Evolutionary conservation across 306 rosid species (phyloP).

Genomic region (Citrullus amarus): DNA sequence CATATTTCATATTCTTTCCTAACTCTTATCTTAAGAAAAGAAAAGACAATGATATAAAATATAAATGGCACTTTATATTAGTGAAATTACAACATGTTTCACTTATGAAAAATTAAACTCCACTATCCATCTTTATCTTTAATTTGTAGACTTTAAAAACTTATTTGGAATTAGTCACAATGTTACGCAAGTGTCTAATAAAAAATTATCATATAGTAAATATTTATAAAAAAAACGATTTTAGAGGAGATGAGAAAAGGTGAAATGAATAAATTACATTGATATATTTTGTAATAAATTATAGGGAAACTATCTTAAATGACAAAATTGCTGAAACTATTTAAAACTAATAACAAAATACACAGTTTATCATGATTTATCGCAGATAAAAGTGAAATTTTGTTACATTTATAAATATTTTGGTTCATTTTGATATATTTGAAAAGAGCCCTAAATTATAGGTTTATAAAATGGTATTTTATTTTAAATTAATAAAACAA

Average conservation of each 20-base stretch:
- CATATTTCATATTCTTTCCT: not conserved
- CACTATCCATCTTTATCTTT: not conserved
- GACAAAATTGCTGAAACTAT: no score
- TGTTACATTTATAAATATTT: no score
- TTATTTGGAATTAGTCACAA: no score
- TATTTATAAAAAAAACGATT: no score
- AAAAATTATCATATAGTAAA: no score
- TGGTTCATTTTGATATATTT: no score
- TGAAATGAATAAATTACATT: not conserved
- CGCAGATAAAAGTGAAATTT: no score
- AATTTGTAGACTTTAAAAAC: not conserved
- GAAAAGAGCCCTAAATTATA: not conserved
- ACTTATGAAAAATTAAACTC: not conserved
- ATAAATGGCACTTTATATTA: not conserved
- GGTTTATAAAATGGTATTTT: not conserved
- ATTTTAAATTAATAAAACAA: not conserved
- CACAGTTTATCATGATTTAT: no score
- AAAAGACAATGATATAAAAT: not conserved
- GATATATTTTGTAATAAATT: not conserved
- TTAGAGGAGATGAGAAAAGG: not conserved
- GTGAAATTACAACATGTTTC: not conserved
- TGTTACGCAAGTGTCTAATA: no score
- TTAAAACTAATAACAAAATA: no score
- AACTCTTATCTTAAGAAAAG: not conserved
- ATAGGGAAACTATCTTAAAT: no score